Evolutionary conservation across 208 protist species (phyloP), one percentile per base, ranked within the genome.

Genomic region (Crithidia acanthocephali): DNA sequence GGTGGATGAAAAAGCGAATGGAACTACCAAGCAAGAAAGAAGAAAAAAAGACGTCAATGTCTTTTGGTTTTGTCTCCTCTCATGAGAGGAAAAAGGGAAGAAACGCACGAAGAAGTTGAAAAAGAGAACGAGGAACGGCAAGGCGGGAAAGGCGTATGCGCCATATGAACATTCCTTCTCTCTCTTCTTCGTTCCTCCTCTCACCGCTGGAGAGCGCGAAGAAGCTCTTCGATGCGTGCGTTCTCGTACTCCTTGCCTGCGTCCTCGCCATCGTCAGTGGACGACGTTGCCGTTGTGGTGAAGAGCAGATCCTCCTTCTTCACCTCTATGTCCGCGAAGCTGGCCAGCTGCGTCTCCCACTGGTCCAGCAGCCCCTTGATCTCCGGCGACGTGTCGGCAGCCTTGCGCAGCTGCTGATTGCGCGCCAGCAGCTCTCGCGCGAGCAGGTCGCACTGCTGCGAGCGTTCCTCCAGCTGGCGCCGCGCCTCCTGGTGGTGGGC

Each of bases 391-490:
- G 44, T 60, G 25, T 70, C 71, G 11, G 65, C 64, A 13, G 65
- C 72, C 37, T 68, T 78, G 32, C 72, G 72, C 35, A 78, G 65
- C 45, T 78, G 72, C 59, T 60, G n/a, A 57, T 78, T 78, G 51
- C 72, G 72, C 10, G 72, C 72, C 27, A 78, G 44, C 22, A 78
- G 50, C 35, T 78, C 72, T 27, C 48, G 53, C 0, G 66, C 58
- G 5, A 89, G 71, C 37, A 67, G 33, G 18, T 67, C 68, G 35
- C 60, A 83, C 63, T 77, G 68, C 48, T 62, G 45, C n/a, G 55
- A 65, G 50, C 78, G 71, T 42, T 78, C 58, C n/a, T 86, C 79
- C 40, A 95, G 67, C 62, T 86, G 76, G 35, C 63, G 57, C 52
- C 56, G 61, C 1, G 85, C 74, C 59, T 82, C 65, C 51, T 76